phyloP scores from a whole-genome alignment of 2,329 filamentous ascomycete genomes.

The Tolypocladium inflatum region DNA sequence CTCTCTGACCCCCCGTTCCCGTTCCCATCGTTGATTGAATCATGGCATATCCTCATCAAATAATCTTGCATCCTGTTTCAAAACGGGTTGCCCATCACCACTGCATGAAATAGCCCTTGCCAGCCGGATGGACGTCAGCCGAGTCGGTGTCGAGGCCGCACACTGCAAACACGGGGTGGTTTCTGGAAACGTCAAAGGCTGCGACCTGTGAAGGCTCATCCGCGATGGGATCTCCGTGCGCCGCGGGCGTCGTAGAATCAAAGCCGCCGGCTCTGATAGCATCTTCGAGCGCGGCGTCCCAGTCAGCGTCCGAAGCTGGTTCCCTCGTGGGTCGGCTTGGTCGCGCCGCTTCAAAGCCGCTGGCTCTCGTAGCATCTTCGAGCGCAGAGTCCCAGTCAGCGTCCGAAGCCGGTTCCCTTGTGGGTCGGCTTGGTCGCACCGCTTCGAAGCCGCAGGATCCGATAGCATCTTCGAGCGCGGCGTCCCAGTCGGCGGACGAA shows the following conservation, averaged over 20 bases:
- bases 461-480: background rate
- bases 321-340: background rate
- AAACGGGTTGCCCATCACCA: background rate
- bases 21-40: background rate
- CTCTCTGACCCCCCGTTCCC: background rate
- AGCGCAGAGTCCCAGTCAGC: background rate
- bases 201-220: background rate
- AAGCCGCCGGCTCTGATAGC: background rate
- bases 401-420: background rate
- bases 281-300: background rate
- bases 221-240: background rate
- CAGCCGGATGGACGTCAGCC: conserved; percentile 1
- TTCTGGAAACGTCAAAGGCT: background rate
- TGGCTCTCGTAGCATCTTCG: background rate
- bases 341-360: background rate
- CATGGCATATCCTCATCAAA: background rate
- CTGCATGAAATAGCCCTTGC: conserved; percentile 1
- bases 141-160: background rate
- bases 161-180: background rate
- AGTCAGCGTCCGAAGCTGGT: background rate
- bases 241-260: background rate
- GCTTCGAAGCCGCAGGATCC: background rate
- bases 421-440: background rate
- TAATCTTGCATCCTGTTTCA: background rate
- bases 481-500: background rate